These are phyloP conservation scores for Fusarium mexicanum DNA, from an alignment of 2,329 filamentous ascomycete species.

Conservation along the genomic window DNA sequence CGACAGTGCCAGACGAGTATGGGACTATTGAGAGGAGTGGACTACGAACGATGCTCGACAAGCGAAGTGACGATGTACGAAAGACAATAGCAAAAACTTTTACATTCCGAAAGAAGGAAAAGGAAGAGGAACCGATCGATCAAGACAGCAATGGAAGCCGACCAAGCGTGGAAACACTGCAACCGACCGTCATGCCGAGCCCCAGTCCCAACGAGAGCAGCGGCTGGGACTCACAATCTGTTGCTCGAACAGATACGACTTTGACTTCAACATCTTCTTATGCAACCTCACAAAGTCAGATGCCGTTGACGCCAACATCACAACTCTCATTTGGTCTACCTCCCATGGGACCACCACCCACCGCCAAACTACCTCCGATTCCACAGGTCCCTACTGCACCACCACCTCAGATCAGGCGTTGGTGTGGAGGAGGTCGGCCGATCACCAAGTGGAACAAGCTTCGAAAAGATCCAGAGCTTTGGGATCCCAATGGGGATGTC, in stretches of 20 bases:
- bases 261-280: slow-evolving; percentile 22
- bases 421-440: slow-evolving; percentile 60
- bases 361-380: slow-evolving; percentile 54
- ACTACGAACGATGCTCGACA: slow-evolving; percentile 62
- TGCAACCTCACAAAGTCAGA: slow-evolving; percentile 21
- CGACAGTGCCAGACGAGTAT: slow-evolving; percentile 57
- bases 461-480: slow-evolving; percentile 68
- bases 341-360: slow-evolving; percentile 52
- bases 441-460: slow-evolving; percentile 66
- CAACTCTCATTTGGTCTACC: slow-evolving; percentile 30
- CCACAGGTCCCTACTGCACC: slow-evolving; percentile 41
- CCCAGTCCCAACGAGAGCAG: slow-evolving; percentile 16
- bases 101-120: slow-evolving; percentile 60
- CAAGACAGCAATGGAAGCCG: slow-evolving; percentile 31
- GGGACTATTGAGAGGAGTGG: slow-evolving; percentile 66
- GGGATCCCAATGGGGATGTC: slow-evolving; percentile 70
- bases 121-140: slow-evolving; percentile 44
- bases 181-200: slow-evolving; percentile 20
- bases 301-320: slow-evolving; percentile 34
- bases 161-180: slow-evolving; percentile 35
- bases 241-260: slow-evolving; percentile 17
- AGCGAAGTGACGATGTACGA: slow-evolving; percentile 64
- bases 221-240: slow-evolving; percentile 15
- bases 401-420: slow-evolving; percentile 59
- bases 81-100: slow-evolving; percentile 65